Conservation (phyloP, 2,329 filamentous ascomycete species). For the Nigrospora osmanthi region DNA sequence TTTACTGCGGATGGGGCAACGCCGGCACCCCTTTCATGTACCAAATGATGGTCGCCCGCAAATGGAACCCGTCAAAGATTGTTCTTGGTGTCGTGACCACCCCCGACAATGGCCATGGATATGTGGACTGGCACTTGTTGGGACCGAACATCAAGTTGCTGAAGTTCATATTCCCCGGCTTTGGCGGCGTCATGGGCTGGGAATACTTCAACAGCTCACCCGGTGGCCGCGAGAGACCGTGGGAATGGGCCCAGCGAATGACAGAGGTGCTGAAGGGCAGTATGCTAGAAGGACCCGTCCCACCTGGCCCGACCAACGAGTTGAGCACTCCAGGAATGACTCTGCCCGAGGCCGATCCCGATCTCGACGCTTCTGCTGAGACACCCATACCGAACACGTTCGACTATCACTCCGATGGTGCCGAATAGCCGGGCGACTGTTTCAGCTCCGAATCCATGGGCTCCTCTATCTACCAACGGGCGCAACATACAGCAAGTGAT, state of each 20-base stretch:
- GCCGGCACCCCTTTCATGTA: conserved; percentile 43
- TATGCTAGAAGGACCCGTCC: background rate
- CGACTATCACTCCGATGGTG: conserved; percentile 4
- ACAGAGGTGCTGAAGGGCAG: conserved; percentile 26
- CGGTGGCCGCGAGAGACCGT: conserved; percentile 49
- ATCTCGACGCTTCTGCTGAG: background rate
- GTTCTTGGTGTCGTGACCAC: conserved; percentile 72
- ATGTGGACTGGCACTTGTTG: conserved; percentile 51
- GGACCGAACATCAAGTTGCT: conserved; percentile 49
- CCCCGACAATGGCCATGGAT: conserved; percentile 60
- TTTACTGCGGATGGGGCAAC: conserved; percentile 78
- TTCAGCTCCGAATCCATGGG: too few species aligned
- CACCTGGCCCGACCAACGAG: too few species aligned
- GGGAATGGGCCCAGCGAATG: conserved; percentile 68
- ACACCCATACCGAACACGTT: conserved; percentile 1
- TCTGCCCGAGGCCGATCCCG: conserved; percentile 2
- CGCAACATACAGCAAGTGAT: too few species aligned
- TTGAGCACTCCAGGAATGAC: background rate
- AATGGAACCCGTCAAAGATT: conserved; percentile 61
- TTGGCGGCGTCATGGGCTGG: conserved; percentile 81
- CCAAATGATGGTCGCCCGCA: conserved; percentile 37
- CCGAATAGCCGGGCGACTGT: too few species aligned
- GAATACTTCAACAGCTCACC: conserved; percentile 73
- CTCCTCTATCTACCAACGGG: too few species aligned
- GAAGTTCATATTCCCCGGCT: conserved; percentile 49